phyloP scores from a whole-genome alignment of 176 grass and related monocot genomes.

The Zizania latifolia region DNA sequence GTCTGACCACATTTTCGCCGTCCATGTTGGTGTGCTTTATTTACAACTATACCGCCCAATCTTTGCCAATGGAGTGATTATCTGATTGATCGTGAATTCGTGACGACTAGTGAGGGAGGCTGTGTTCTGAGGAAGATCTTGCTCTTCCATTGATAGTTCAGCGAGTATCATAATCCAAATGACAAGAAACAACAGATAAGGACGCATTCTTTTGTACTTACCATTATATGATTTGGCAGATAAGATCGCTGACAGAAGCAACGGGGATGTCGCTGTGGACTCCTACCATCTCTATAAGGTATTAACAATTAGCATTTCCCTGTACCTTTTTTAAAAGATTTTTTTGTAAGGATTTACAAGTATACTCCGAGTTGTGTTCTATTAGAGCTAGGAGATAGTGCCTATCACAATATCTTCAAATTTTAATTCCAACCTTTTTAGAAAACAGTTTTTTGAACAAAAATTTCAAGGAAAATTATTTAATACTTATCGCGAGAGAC shows the following conservation, averaged over 20 bases:
- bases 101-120: no score
- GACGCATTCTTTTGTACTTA: not conserved
- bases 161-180: not conserved
- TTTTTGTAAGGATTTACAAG: not conserved
- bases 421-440: not conserved
- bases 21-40: no score
- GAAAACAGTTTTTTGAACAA: no score
- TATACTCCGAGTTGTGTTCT: not conserved
- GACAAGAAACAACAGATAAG: not conserved
- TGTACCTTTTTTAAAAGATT: not conserved
- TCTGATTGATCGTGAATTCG: no score
- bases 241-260: slow-evolving; percentile 51
- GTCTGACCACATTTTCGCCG: no score
- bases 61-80: no score
- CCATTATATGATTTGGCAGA: slow-evolving; percentile 5
- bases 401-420: not conserved
- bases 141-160: not conserved
- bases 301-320: not conserved
- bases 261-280: slow-evolving; percentile 51
- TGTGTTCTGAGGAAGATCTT: no score
- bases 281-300: slow-evolving; percentile 64
- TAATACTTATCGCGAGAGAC: not conserved
- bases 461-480: not conserved
- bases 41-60: no score
- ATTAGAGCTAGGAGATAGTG: not conserved